Conservation (phyloP, 2,329 filamentous ascomycete species). For the Basipetospora chlamydospora region DNA sequence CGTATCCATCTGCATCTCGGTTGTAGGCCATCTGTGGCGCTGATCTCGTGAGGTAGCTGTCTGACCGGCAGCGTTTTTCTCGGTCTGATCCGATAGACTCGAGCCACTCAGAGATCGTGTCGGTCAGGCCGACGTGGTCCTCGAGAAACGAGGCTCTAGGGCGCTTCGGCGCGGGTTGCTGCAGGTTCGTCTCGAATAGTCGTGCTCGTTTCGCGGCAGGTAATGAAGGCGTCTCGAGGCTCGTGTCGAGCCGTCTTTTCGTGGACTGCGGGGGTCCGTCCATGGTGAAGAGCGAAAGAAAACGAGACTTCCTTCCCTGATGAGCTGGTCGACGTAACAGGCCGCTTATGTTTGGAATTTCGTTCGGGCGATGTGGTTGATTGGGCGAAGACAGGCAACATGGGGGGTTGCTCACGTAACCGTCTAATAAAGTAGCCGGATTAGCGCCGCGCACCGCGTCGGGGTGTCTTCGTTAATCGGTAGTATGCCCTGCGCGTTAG, state of each 20-base stretch:
- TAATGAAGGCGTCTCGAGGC: neutral
- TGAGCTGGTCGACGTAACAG: no score
- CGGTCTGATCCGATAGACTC: neutral
- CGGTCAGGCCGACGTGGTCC: slow-evolving; percentile 2
- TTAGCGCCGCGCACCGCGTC: no score
- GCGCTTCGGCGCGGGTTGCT: slow-evolving; percentile 5
- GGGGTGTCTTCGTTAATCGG: no score
- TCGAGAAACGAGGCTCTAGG: slow-evolving; percentile 9
- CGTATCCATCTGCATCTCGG: neutral
- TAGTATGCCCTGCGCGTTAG: no score
- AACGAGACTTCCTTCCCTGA: no score
- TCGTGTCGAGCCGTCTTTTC: neutral
- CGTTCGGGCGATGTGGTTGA: no score
- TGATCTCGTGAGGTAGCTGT: neutral
- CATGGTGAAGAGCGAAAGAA: no score
- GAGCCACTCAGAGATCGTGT: slow-evolving; percentile 9
- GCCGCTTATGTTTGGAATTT: no score
- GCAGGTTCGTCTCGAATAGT: slow-evolving; percentile 4
- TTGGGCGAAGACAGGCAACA: no score
- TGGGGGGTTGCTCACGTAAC: no score
- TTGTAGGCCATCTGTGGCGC: neutral
- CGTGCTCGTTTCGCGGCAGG: neutral
- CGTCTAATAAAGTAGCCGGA: no score
- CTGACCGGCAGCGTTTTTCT: neutral
- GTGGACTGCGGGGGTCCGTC: neutral